These are phyloP conservation scores for Stagonosporopsis cucurbitacearum DNA, from an alignment of 2,329 filamentous ascomycete species.

Conservation along the genomic window DNA sequence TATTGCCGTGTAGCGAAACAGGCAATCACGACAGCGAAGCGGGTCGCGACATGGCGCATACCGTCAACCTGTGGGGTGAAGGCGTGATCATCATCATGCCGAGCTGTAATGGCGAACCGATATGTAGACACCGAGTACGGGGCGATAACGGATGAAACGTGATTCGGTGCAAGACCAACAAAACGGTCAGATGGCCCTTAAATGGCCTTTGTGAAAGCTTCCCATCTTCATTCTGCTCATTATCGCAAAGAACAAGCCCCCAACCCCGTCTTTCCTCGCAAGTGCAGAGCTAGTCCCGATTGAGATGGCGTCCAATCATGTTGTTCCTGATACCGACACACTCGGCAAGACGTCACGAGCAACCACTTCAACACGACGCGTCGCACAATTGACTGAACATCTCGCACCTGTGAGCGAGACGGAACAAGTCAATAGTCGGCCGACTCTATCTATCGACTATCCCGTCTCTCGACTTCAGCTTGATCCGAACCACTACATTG, in stretches of 20 bases:
- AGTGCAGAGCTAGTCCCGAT: constrained; percentile 1
- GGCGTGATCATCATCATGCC: constrained; percentile 35
- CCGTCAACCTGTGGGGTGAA: constrained; percentile 42
- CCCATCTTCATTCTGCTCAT: neutral
- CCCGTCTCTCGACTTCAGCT: constrained; percentile 37
- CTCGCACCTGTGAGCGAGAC: constrained; percentile 29
- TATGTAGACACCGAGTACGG: constrained; percentile 4
- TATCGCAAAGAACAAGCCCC: neutral
- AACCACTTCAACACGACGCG: constrained; percentile 30
- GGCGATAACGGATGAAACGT: constrained; percentile 18
- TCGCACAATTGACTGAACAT: constrained; percentile 37
- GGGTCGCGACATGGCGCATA: constrained; percentile 25
- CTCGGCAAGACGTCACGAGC: constrained; percentile 16
- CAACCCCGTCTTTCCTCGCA: neutral
- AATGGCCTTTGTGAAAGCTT: constrained; percentile 4
- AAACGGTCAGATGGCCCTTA: constrained; percentile 8
- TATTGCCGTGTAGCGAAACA: constrained; percentile 9
- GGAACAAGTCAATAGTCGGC: constrained; percentile 20
- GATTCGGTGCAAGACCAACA: neutral
- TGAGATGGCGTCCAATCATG: constrained; percentile 26
- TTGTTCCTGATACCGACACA: constrained; percentile 22
- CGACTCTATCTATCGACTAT: constrained; percentile 30
- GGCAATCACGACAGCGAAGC: constrained; percentile 21
- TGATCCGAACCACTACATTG: constrained; percentile 37
- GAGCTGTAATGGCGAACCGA: constrained; percentile 13